Conservation (phyloP, 2,329 filamentous ascomycete genomes). For the Juglanconis juglandina region DNA sequence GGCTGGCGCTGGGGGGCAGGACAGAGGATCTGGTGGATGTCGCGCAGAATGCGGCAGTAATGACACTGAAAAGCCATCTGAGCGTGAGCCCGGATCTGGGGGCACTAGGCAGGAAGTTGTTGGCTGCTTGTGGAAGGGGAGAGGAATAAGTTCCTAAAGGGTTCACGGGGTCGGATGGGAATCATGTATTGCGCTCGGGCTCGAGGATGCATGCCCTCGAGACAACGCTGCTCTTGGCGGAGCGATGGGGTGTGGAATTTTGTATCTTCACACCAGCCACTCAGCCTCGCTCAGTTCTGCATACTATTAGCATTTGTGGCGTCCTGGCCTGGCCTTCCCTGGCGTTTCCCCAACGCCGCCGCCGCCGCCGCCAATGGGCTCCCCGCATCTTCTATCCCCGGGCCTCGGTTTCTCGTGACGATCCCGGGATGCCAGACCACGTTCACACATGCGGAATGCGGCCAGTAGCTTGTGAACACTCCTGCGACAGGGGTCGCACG, state of each 20-base stretch:
- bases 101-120: slow-evolving; percentile 40
- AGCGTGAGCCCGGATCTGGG: slow-evolving; percentile 63
- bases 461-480: no score
- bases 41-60: slow-evolving; percentile 76
- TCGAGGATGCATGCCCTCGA: no score
- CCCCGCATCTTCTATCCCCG: not conserved
- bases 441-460: no score
- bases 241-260: no score
- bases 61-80: slow-evolving; percentile 72
- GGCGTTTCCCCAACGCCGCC: not conserved
- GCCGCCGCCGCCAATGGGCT: not conserved
- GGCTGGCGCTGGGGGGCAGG: slow-evolving; percentile 59
- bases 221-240: no score
- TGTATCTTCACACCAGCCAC: not conserved
- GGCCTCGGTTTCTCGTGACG: not conserved
- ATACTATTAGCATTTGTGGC: no score
- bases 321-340: not conserved
- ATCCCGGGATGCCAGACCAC: not conserved
- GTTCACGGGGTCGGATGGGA: not conserved
- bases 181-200: not conserved
- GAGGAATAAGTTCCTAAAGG: slow-evolving; percentile 15
- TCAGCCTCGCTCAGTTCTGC: not conserved
- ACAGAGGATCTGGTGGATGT: slow-evolving; percentile 66
- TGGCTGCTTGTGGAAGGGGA: slow-evolving; percentile 39
- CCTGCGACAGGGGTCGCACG: no score